Evolutionary conservation across 805 yeast genomes (phyloP).

Genomic region (Pichia cabralensis): DNA sequence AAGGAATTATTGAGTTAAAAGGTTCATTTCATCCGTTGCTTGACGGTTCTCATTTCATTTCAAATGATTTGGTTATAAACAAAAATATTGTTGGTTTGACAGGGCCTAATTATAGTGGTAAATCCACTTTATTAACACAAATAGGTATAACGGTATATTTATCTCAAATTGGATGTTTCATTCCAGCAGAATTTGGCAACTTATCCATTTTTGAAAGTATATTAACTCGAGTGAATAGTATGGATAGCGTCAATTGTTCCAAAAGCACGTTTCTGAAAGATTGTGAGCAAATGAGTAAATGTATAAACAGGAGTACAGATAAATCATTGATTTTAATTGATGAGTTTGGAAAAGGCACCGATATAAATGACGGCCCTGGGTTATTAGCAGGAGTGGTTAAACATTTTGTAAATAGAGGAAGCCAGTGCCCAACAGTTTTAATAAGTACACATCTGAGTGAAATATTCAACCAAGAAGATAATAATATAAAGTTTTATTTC

Average conservation of each 20-base stretch:
- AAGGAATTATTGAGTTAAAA: constrained; percentile 18
- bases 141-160: constrained; percentile 38
- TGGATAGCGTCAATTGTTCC: constrained; percentile 30
- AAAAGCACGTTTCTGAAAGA: constrained; percentile 46
- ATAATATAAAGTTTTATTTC: constrained; percentile 18
- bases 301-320: constrained; percentile 31
- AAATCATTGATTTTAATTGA: constrained; percentile 38
- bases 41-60: constrained; percentile 21
- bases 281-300: constrained; percentile 23
- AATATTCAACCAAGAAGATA: constrained; percentile 21
- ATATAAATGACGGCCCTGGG: constrained; percentile 36
- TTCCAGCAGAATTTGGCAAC: constrained; percentile 37
- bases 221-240: constrained; percentile 31
- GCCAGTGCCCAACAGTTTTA: constrained; percentile 19
- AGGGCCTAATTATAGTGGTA: constrained; percentile 45
- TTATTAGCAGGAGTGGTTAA: constrained; percentile 31
- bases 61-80: constrained; percentile 26
- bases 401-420: constrained; percentile 15
- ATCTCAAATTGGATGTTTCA: constrained; percentile 46
- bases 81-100: constrained; percentile 29
- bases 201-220: constrained; percentile 37
- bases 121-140: constrained; percentile 40
- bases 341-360: constrained; percentile 48
- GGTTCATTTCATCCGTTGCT: constrained; percentile 37
- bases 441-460: constrained; percentile 37